Evolutionary conservation across 495 filamentous ascomycete species (phyloP), one percentile per base, ranked within the genome.

Genomic region (Terfezia boudieri): DNA sequence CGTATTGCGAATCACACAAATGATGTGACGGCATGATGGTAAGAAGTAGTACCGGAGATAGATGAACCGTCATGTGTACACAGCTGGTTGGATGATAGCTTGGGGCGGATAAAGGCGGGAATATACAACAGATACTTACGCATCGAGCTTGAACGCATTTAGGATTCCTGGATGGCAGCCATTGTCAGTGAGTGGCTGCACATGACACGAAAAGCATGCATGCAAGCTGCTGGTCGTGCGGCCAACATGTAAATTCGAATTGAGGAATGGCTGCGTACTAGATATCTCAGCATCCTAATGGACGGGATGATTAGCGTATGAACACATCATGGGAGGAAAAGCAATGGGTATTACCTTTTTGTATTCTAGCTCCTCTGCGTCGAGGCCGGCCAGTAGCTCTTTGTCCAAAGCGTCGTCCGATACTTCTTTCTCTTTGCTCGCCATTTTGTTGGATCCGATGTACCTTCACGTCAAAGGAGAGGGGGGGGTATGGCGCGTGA

Each of bases 271-370:
- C 6, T 46, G 41, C 41, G 41, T 63, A 50, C 89, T 84, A 63
- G 87, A 84, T 64, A 96, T 95, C 68, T 96, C 89, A 56, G 85
- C 83, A 75, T 96, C 90, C 84, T 94, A 58, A 23, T 53, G 58
- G 46, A 41, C 48, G 55, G 57, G 59, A 53, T 22, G 54, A 58
- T 56, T 50, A 59, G 55, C 46, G 17, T 49, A 35, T 17, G 35
- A 53, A 51, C 48, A 16, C 37, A 37, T 37, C 9, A 32, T 38
- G 54, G 16, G 50, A 43, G 36, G 26, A 37, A 14, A 41, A 16
- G 10, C 17, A 14, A 36, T 23, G 32, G 52, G 37, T 11, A 26
- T 20, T 64, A 79, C 86, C 75, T 95, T 96, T 53, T 80, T 78
- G 63, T 86, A 94, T 63, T 96, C 90, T 51, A 85, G 86, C 36